These are phyloP conservation scores for Trifolium fragiferum DNA, from an alignment of 306 rosid genomes.

Conservation along the genomic window DNA sequence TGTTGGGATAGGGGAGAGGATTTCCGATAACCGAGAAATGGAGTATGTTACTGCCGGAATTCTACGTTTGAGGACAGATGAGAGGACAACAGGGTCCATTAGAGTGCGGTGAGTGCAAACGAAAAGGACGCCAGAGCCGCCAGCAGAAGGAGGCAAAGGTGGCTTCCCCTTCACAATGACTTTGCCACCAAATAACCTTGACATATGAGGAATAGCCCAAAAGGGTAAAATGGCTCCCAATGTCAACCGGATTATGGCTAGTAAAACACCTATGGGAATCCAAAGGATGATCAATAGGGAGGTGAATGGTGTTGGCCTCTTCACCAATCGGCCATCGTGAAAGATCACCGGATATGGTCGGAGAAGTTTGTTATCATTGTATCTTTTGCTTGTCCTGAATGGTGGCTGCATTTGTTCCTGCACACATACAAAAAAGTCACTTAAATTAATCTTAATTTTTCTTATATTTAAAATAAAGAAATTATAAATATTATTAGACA, in stretches of 20 bases:
- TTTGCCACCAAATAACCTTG: slow-evolving; percentile 63
- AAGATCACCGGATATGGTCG: slow-evolving; percentile 87
- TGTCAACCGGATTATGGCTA: slow-evolving; percentile 60
- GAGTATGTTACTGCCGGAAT: slow-evolving; percentile 92
- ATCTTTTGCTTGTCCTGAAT: slow-evolving; percentile 31
- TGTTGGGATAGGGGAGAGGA: slow-evolving; percentile 87
- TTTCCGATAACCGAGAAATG: slow-evolving; percentile 76
- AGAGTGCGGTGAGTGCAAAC: slow-evolving; percentile 92
- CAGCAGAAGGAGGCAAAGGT: slow-evolving; percentile 50
- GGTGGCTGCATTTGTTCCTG: slow-evolving; percentile 72
- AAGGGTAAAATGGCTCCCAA: slow-evolving; percentile 65
- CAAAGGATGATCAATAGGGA: slow-evolving; percentile 78
- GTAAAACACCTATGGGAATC: slow-evolving; percentile 88
- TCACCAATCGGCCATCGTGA: slow-evolving; percentile 97
- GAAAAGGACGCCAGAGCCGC: slow-evolving; percentile 75
- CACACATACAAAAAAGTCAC: neutral
- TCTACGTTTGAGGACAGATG: slow-evolving; percentile 66
- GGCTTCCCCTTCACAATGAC: slow-evolving; percentile 76
- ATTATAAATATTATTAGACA: neutral
- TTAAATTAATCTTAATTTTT: neutral
- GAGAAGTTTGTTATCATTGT: slow-evolving; percentile 44
- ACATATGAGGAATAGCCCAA: slow-evolving; percentile 52
- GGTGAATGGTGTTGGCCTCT: slow-evolving; percentile 74
- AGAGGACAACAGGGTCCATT: slow-evolving; percentile 91
- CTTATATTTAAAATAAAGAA: neutral